Percentiles rank a stretch among this genome's conserved stretches.
phyloP scores from a whole-genome alignment of 2,329 filamentous ascomycete genomes.

The Colletotrichum lini region DNA sequence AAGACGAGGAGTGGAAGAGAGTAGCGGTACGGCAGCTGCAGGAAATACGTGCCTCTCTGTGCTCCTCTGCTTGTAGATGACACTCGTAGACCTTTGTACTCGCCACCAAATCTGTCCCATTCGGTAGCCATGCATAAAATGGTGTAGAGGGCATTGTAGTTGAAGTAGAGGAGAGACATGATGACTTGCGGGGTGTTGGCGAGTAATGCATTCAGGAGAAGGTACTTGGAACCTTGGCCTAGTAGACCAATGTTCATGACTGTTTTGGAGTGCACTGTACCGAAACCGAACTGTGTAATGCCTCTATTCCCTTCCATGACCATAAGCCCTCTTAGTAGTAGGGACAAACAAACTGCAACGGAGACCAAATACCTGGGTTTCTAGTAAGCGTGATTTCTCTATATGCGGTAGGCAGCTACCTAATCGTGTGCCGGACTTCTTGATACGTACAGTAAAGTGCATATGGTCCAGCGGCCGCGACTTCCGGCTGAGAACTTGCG shows the following conservation, averaged over 20 bases:
- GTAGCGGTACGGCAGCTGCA: constrained; percentile 45
- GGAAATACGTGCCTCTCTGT: constrained; percentile 44
- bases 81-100: constrained; percentile 41
- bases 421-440: no score
- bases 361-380: no score
- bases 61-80: constrained; percentile 34
- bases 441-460: background rate
- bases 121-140: background rate
- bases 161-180: constrained; percentile 15
- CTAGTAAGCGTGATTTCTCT: no score
- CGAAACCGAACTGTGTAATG: background rate
- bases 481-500: background rate
- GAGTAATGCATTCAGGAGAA: background rate
- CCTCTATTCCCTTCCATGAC: no score
- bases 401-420: no score
- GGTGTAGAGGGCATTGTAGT: constrained; percentile 8
- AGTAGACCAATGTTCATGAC: background rate
- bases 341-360: no score
- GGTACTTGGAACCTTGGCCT: background rate
- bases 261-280: background rate
- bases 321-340: no score
- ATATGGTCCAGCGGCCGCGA: background rate
- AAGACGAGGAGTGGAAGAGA: constrained; percentile 43
- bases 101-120: constrained; percentile 6
- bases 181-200: constrained; percentile 13